Evolutionary conservation across 768 basidiomycete genomes (phyloP).

Genomic region (Suillus subalutaceus): DNA sequence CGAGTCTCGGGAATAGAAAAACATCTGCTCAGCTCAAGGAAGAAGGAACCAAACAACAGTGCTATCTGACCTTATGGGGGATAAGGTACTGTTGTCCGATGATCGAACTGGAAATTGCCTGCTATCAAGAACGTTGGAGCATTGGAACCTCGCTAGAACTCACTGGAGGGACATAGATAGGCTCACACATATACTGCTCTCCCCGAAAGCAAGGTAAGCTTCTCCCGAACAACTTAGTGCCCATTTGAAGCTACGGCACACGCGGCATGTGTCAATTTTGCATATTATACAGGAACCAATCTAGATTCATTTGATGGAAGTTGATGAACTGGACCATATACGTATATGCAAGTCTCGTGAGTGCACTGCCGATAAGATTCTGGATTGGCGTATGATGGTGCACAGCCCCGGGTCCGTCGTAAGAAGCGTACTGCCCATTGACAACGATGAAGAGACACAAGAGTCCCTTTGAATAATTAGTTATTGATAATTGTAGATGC

Average conservation of each 20-base stretch:
- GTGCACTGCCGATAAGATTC: constrained; percentile 8
- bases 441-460: neutral
- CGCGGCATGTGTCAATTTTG: neutral
- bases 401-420: neutral
- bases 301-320: neutral
- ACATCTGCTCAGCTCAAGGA: neutral
- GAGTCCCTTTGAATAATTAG: neutral
- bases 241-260: neutral
- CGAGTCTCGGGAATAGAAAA: too few species aligned
- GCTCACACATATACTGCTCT: neutral
- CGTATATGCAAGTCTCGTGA: neutral
- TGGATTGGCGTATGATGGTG: neutral
- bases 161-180: neutral
- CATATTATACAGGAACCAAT: neutral
- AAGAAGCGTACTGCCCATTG: neutral
- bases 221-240: neutral
- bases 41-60: neutral
- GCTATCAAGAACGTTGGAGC: neutral
- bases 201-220: neutral
- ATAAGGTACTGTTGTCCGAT: neutral
- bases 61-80: neutral
- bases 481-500: neutral
- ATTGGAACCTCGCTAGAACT: neutral
- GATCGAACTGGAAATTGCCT: neutral
- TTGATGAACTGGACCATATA: neutral